Evolutionary conservation across 108 stramenopile species (phyloP).

Genomic region (Cyclostephanos invisitatus): DNA sequence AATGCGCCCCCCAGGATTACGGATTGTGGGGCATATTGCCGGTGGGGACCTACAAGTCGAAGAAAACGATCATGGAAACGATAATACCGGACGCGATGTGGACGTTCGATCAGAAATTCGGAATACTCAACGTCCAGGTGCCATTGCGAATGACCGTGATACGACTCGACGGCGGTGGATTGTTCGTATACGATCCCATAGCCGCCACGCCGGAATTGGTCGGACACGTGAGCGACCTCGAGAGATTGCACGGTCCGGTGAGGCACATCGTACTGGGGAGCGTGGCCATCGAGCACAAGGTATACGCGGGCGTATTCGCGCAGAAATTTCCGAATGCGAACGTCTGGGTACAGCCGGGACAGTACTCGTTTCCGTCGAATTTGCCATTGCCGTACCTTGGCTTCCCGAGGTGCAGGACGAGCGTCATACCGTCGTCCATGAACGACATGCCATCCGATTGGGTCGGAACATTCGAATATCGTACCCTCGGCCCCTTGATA

Average conservation of each 20-base stretch:
- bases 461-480: slow-evolving; percentile 71
- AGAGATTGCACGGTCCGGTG: slow-evolving; percentile 76
- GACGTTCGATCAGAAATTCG: slow-evolving; percentile 96
- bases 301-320: slow-evolving; percentile 87
- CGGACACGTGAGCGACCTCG: slow-evolving; percentile 56
- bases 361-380: slow-evolving; percentile 83
- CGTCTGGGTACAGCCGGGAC: slow-evolving; percentile 87
- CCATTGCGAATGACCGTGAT: slow-evolving; percentile 88
- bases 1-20: slow-evolving; percentile 76
- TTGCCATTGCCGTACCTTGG: slow-evolving; percentile 78
- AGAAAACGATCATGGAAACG: slow-evolving; percentile 79
- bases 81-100: slow-evolving; percentile 81
- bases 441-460: slow-evolving; percentile 75
- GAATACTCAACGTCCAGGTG: slow-evolving; percentile 93
- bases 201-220: slow-evolving; percentile 88
- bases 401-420: slow-evolving; percentile 73
- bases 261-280: slow-evolving; percentile 89
- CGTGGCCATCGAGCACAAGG: slow-evolving; percentile 94
- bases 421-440: slow-evolving; percentile 46
- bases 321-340: slow-evolving; percentile 80
- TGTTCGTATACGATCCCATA: slow-evolving; percentile 91
- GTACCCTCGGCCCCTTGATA: slow-evolving; percentile 85
- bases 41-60: slow-evolving; percentile 88
- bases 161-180: slow-evolving; percentile 58
- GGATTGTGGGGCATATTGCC: slow-evolving; percentile 90